A percentile compares a stretch with the other conserved stretches of the same genome.
These are phyloP conservation scores for Annulohypoxylon bovei DNA, from an alignment of 495 filamentous ascomycete species.

Conservation along the genomic window DNA sequence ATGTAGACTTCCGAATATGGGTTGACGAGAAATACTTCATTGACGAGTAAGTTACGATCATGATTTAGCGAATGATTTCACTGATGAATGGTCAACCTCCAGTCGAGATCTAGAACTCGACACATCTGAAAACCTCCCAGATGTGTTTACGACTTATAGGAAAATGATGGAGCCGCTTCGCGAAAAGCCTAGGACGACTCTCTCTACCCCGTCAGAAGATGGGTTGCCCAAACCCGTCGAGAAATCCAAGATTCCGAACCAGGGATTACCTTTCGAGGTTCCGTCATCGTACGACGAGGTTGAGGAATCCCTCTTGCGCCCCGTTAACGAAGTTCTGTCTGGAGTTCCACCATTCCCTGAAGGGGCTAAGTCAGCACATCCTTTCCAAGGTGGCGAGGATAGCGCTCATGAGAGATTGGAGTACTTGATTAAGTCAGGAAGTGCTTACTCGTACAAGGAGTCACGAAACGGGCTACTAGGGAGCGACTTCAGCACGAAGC, in stretches of 20 bases:
- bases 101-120: conserved; percentile 67
- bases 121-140: conserved; percentile 63
- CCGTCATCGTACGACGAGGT: conserved; percentile 62
- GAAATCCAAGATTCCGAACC: conserved; percentile 57
- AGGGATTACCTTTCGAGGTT: conserved; percentile 67
- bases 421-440: conserved; percentile 67
- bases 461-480: conserved; percentile 76
- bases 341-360: conserved; percentile 56
- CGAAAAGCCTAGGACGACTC: conserved; percentile 60
- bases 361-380: conserved; percentile 64
- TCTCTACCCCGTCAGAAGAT: conserved; percentile 55
- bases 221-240: conserved; percentile 65
- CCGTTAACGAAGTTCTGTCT: conserved; percentile 54
- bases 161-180: conserved; percentile 73
- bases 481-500: conserved; percentile 73
- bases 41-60: conserved; percentile 66
- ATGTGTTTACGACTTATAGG: conserved; percentile 74
- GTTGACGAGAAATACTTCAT: conserved; percentile 78
- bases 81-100: background rate
- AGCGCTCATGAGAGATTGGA: conserved; percentile 62
- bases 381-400: conserved; percentile 73
- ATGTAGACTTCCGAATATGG: conserved; percentile 67
- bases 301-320: conserved; percentile 61
- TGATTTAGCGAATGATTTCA: background rate
- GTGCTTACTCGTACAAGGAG: conserved; percentile 67